A percentile compares a stretch with the other conserved stretches of the same genome.
Conservation (phyloP, 2,329 filamentous ascomycete species). For the Trichophyton simii region DNA sequence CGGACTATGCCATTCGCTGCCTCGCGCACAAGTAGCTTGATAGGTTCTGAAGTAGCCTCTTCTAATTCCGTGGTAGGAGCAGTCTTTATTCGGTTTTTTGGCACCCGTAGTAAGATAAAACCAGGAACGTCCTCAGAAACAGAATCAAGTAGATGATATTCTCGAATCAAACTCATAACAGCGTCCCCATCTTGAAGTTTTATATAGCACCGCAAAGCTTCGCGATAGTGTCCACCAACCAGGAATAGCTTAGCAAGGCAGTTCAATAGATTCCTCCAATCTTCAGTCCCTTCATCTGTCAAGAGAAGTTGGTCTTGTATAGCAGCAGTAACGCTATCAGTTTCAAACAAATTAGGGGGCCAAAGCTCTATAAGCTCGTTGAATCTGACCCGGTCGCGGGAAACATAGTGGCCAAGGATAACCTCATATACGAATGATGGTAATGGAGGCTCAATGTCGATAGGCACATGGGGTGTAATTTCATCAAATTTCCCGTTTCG, state of each 20-base stretch:
- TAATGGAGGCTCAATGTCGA: conserved; percentile 64
- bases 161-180: conserved; percentile 71
- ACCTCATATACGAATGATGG: conserved; percentile 77
- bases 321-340: conserved; percentile 59
- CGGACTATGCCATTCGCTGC: conserved; percentile 77
- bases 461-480: conserved; percentile 73
- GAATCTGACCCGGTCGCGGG: conserved; percentile 61
- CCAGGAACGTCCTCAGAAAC: conserved; percentile 81
- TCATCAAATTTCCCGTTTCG: conserved; percentile 78
- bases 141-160: conserved; percentile 80
- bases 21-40: conserved; percentile 77
- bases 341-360: conserved; percentile 73
- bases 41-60: conserved; percentile 67
- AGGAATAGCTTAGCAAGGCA: conserved; percentile 75
- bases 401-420: conserved; percentile 77
- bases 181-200: conserved; percentile 82
- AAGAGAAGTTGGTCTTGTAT: conserved; percentile 73
- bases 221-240: conserved; percentile 64
- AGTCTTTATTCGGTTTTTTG: conserved; percentile 52
- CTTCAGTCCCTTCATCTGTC: conserved; percentile 62
- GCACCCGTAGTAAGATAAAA: conserved; percentile 77
- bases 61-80: conserved; percentile 61
- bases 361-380: conserved; percentile 69
- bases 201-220: conserved; percentile 82
- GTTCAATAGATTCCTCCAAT: conserved; percentile 85